Conservation (phyloP, 805 yeast genomes). For the Saccharomycopsis sp. region DNA sequence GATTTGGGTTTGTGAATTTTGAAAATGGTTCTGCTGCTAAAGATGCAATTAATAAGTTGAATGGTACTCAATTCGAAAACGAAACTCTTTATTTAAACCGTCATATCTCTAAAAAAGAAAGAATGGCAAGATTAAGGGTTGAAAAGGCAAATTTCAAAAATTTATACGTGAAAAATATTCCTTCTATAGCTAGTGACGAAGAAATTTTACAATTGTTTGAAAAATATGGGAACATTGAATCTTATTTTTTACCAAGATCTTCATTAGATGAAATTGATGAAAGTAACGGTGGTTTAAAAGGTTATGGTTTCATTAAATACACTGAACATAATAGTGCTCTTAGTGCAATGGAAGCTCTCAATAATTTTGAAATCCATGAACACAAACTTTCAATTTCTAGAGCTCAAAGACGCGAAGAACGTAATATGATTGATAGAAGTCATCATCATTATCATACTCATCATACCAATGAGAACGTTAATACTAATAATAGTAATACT, state of each 20-base stretch:
- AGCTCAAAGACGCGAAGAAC: conserved; percentile 34
- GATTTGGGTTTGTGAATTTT: conserved; percentile 64
- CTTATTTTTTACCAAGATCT: conserved; percentile 41
- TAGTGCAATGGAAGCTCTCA: conserved; percentile 37
- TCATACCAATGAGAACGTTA: no score
- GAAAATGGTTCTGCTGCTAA: conserved; percentile 48
- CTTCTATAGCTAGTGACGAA: conserved; percentile 28
- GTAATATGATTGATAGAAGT: conserved; percentile 17
- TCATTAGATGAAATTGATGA: conserved; percentile 4
- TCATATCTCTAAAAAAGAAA: conserved; percentile 55
- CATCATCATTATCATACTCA: background rate
- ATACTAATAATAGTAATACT: conserved; percentile 1
- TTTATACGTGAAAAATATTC: conserved; percentile 44
- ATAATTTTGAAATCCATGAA: conserved; percentile 32
- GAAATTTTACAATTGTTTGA: conserved; percentile 34
- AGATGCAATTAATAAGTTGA: conserved; percentile 45
- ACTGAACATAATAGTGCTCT: conserved; percentile 38
- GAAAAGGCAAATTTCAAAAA: conserved; percentile 40
- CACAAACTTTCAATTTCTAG: conserved; percentile 29
- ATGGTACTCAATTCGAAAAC: conserved; percentile 29
- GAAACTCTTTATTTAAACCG: conserved; percentile 39
- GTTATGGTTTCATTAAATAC: conserved; percentile 47
- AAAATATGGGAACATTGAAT: conserved; percentile 37
- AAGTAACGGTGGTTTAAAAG: conserved; percentile 23
- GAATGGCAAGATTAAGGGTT: conserved; percentile 37